Evolutionary conservation across 1,284 basidiomycete species (phyloP).

Genomic region (Pseudozyma tsukubaensis): DNA sequence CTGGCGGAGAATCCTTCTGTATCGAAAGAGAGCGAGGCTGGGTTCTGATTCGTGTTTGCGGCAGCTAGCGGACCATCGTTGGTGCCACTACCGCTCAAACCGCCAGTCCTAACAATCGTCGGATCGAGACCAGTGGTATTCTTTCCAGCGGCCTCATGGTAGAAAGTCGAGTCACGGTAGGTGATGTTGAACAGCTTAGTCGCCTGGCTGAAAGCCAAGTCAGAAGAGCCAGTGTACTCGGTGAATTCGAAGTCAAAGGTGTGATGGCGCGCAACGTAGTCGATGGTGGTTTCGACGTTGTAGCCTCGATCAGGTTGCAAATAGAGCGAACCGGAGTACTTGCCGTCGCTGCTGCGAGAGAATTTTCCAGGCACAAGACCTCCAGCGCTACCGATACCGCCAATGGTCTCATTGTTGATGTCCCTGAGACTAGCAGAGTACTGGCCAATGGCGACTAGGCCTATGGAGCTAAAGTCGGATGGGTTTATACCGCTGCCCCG

Average conservation of each 20-base stretch:
- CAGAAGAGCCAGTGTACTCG: conserved; percentile 71
- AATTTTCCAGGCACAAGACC: conserved; percentile 39
- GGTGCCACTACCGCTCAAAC: conserved; percentile 28
- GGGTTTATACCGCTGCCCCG: conserved; percentile 35
- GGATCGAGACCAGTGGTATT: conserved; percentile 77
- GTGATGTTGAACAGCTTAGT: conserved; percentile 73
- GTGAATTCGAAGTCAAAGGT: conserved; percentile 75
- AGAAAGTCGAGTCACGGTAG: conserved; percentile 74
- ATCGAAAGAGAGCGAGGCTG: conserved; percentile 72
- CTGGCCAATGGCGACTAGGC: conserved; percentile 69
- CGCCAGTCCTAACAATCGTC: conserved; percentile 71
- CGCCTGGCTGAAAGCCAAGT: conserved; percentile 73
- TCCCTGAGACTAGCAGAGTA: conserved; percentile 61
- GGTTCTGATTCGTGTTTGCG: conserved; percentile 69
- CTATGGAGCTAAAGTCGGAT: conserved; percentile 63
- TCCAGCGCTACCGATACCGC: conserved; percentile 63
- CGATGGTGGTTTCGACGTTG: conserved; percentile 71
- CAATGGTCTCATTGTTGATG: conserved; percentile 67
- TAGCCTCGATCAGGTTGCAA: conserved; percentile 74
- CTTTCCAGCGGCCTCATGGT: conserved; percentile 70
- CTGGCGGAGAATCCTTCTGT: conserved; percentile 76
- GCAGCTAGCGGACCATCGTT: conserved; percentile 57
- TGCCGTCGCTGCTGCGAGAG: conserved; percentile 23
- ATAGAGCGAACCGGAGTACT: conserved; percentile 72
- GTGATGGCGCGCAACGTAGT: conserved; percentile 75